These are phyloP conservation scores for sunflower (Helianthus annuus) DNA, from an alignment of 129 eudicot species.

Conservation along the genomic window HanXRQr2.0-SUNRISE NC_035447.2:138979113-138979612, in stretches of 20 bases:
- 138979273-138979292: too few species aligned
- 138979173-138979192: too few species aligned
- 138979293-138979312: background rate
- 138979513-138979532: conserved; percentile 26
- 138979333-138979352: background rate
- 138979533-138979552: conserved; percentile 22
- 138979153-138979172: too few species aligned
- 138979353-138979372: background rate
- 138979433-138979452: background rate
- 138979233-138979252: background rate
- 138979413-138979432: background rate
- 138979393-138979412: background rate
- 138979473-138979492: conserved; percentile 38
- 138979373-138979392: background rate
- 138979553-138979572: conserved; percentile 17
- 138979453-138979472: conserved; percentile 16
- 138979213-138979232: too few species aligned
- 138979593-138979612: background rate
- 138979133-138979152: too few species aligned
- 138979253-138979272: background rate
- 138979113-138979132: too few species aligned
- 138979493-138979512: conserved; percentile 21
- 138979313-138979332: background rate
- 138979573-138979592: background rate
- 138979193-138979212: too few species aligned